A percentile compares a stretch with the other conserved stretches of the same genome.
These are phyloP conservation scores for Psophocarpus tetragonolobus DNA, from an alignment of 306 rosid genomes.

Conservation along the genomic window DNA sequence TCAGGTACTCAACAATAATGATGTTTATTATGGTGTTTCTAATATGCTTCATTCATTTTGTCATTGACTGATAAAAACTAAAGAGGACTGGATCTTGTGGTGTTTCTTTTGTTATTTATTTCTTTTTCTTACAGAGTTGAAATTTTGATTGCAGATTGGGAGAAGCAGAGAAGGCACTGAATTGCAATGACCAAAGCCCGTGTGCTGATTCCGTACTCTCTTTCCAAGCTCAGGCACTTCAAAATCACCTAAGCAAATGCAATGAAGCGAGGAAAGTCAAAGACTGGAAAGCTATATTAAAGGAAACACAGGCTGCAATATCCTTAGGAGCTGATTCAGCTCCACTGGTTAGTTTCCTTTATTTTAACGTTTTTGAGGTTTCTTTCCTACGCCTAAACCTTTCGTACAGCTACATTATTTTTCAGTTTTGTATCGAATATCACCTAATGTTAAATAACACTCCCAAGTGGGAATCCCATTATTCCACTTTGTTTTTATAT, in stretches of 20 bases:
- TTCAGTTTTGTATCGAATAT: neutral
- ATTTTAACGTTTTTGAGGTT: neutral
- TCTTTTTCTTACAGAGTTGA: slow-evolving; percentile 17
- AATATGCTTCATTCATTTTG: neutral
- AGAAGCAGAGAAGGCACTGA: slow-evolving; percentile 71
- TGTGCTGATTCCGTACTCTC: slow-evolving; percentile 38
- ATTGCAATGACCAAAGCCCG: slow-evolving; percentile 52
- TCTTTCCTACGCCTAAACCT: neutral
- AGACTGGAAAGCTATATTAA: slow-evolving; percentile 67
- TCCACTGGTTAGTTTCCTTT: slow-evolving; percentile 58
- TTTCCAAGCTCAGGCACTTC: slow-evolving; percentile 59
- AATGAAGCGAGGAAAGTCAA: slow-evolving; percentile 56
- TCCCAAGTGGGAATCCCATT: neutral
- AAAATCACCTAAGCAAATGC: slow-evolving; percentile 64
- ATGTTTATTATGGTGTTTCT: neutral
- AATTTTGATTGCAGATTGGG: slow-evolving; percentile 64
- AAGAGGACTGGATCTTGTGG: neutral
- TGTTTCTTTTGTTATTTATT: slow-evolving; percentile 3
- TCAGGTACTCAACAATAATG: slow-evolving; percentile 58
- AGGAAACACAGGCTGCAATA: slow-evolving; percentile 68
- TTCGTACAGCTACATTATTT: neutral
- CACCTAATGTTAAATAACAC: neutral
- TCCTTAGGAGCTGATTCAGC: slow-evolving; percentile 77
- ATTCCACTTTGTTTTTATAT: neutral
- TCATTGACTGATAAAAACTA: neutral